These are phyloP conservation scores for Tuber calosporum DNA, from an alignment of 495 filamentous ascomycete genomes.

Conservation along the genomic window DNA sequence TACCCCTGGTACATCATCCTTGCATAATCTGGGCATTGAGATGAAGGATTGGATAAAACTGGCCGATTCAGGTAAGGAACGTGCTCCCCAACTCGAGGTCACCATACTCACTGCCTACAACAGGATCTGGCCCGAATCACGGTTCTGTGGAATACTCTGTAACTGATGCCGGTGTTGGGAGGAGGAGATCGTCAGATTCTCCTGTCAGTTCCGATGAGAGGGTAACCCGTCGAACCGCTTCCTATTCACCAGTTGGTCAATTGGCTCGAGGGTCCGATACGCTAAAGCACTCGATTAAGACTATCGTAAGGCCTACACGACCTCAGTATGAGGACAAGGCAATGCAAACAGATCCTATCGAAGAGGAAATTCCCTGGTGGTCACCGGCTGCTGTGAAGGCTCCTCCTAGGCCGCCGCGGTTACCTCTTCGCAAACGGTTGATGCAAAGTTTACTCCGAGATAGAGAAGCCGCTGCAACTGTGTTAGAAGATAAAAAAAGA, in stretches of 20 bases:
- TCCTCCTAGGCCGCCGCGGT: constrained; percentile 33
- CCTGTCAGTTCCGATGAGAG: constrained; percentile 23
- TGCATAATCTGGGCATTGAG: constrained; percentile 13
- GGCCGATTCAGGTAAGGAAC: constrained; percentile 17
- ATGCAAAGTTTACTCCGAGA: constrained; percentile 39
- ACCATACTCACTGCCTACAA: constrained; percentile 22
- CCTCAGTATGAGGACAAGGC: constrained; percentile 47
- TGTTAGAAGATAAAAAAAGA: constrained; percentile 32
- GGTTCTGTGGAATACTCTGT: constrained; percentile 23
- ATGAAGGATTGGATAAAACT: constrained; percentile 31
- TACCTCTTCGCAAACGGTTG: constrained; percentile 36
- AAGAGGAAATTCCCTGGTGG: constrained; percentile 41
- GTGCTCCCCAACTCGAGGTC: constrained; percentile 15
- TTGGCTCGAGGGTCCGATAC: constrained; percentile 4
- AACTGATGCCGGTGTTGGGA: constrained; percentile 33
- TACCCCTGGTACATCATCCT: constrained; percentile 14
- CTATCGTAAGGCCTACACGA: constrained; percentile 20
- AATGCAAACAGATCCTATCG: constrained; percentile 48
- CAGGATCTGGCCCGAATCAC: constrained; percentile 16
- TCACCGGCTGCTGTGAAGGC: constrained; percentile 19
- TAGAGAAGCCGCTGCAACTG: constrained; percentile 22
- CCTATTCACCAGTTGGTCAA: constrained; percentile 22
- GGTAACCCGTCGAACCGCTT: constrained; percentile 14
- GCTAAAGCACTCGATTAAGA: constrained; percentile 22
- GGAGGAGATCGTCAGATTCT: constrained; percentile 27